Base-by-base conservation (phyloP, 2,329 filamentous ascomycete genomes). In the Scorias spongiosa region DNA sequence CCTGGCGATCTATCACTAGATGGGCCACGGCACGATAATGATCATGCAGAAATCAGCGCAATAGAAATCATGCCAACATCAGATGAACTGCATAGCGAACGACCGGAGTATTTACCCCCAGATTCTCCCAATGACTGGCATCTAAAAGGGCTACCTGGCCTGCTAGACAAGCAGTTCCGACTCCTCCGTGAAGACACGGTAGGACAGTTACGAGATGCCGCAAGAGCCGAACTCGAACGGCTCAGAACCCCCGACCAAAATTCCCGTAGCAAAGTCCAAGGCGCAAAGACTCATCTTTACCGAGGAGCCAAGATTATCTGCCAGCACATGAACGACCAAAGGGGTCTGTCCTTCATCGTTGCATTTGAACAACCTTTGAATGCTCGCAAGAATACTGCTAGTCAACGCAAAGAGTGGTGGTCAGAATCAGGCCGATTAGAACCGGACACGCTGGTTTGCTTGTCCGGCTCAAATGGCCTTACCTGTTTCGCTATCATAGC, bases 21-120 rank as follows among this genome's bases (percentile, higher is more conserved):
- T 0, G 82, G 82, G 0, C 80, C 80, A 0, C 71, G 82, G 0
- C 81, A 88, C 49, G 79, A 87, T 57, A 88, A 88, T 43, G 82
- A 87, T 51, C 73, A 73, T 53, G 63, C 54, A 1, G 68, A 84
- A 49, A 79, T 78, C 50, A 68, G 74, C 0, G 46, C 75, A 0
- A 76, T 84, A 29, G 62, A 70, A 2, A 76, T 86, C 11, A 70
- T 75, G 40, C 83, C 82, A 0, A 86, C 81, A 0, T 57, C 69
- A 0, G 75, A 81, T 41, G 82, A 87, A 53, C 66, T 86, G 1
- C 46, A 65, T 0, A 79, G 70, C 0, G 65, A 55, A 0, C 66
- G 71, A 2, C 68, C 74, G 0, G 85, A 76, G 55, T 75, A 77
- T 39, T 70, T 72, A 6, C 67, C 62, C 0, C 68, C 71, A 0